phyloP scores from a whole-genome alignment of 257 asterid species.

The Fraxinus americana region DNA sequence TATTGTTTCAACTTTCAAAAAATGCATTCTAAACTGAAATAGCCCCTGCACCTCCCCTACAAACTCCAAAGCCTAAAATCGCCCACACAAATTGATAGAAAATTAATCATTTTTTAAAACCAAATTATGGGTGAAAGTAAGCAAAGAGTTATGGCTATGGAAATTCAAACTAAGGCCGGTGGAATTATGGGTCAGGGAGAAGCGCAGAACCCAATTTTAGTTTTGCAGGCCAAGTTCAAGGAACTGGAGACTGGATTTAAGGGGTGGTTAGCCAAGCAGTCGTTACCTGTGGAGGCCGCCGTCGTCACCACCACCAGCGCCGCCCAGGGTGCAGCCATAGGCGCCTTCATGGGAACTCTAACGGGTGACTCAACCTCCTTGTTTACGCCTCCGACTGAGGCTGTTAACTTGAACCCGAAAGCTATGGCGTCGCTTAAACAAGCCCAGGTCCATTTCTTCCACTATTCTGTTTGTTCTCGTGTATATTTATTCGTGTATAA shows the following conservation, averaged over 20 bases:
- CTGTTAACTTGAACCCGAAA: slow-evolving; percentile 56
- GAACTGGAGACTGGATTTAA: slow-evolving; percentile 60
- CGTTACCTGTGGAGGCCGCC: slow-evolving; percentile 84
- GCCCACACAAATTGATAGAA: background rate
- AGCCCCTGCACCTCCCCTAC: too few relatives aligned
- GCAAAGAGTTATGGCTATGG: slow-evolving; percentile 53
- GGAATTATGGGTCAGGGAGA: slow-evolving; percentile 27
- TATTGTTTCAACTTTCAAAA: too few relatives aligned
- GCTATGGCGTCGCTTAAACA: slow-evolving; percentile 81
- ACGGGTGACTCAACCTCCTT: slow-evolving; percentile 60
- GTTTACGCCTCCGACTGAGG: slow-evolving; percentile 65
- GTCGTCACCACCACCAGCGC: slow-evolving; percentile 76
- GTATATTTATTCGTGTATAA: background rate
- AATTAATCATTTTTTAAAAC: background rate
- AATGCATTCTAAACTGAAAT: too few relatives aligned
- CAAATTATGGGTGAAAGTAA: slow-evolving; percentile 53
- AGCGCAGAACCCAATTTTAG: slow-evolving; percentile 57
- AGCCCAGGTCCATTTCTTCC: slow-evolving; percentile 57
- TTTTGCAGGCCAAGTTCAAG: slow-evolving; percentile 64
- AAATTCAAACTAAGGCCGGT: slow-evolving; percentile 33
- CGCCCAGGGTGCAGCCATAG: slow-evolving; percentile 79
- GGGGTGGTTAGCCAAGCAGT: slow-evolving; percentile 76
- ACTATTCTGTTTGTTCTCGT: background rate
- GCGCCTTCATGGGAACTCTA: slow-evolving; percentile 80
- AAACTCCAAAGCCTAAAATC: too few relatives aligned